These are phyloP conservation scores for Colletotrichum sidae DNA, from an alignment of 2,329 filamentous ascomycete species.

Conservation along the genomic window DNA sequence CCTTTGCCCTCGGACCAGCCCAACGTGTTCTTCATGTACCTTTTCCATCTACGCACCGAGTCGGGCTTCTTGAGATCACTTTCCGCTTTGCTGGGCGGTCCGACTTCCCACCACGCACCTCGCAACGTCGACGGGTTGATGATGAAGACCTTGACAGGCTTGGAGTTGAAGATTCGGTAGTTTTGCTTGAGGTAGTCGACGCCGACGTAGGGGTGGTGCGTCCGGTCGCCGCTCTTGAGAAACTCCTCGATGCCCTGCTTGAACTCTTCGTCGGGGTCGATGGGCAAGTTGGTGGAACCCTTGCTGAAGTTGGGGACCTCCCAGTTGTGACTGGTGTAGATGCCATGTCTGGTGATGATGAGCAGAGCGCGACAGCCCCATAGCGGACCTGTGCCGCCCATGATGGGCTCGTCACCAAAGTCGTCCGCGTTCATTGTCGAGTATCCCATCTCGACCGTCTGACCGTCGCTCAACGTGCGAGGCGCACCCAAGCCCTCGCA, in stretches of 20 bases:
- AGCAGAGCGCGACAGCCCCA: conserved; percentile 21
- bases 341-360: conserved; percentile 17
- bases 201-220: background rate
- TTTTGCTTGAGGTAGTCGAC: background rate
- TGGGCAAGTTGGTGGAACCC: background rate
- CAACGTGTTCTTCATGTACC: too few species aligned
- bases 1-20: too few species aligned
- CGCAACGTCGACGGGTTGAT: background rate
- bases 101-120: too few species aligned
- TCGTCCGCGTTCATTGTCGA: conserved; percentile 14
- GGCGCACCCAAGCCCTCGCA: conserved; percentile 8
- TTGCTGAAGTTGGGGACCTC: conserved; percentile 8
- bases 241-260: background rate
- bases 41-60: background rate
- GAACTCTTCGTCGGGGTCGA: background rate
- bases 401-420: background rate
- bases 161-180: conserved; percentile 1
- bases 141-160: background rate
- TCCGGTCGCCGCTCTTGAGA: background rate
- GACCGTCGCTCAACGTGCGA: background rate
- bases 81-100: too few species aligned
- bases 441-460: background rate
- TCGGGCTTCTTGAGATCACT: too few species aligned
- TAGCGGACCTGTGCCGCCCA: conserved; percentile 18
- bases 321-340: conserved; percentile 29